phyloP scores from a whole-genome alignment of 768 basidiomycete genomes.

The Nidula microcarpa region DNA sequence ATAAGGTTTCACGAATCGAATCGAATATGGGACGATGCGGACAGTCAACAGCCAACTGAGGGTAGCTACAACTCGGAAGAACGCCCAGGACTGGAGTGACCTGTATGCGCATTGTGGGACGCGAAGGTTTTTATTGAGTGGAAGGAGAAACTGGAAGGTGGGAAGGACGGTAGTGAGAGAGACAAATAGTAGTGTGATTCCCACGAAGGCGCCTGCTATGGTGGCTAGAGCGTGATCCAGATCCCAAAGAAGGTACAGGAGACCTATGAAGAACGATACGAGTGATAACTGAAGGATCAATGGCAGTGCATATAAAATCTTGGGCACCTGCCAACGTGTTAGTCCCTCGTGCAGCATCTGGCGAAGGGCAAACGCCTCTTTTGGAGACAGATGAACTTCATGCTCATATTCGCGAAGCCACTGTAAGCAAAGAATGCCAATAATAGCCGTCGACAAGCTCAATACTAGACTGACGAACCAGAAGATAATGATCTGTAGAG shows the following conservation, averaged over 20 bases:
- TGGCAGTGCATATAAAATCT: conserved; percentile 15
- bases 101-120: conserved; percentile 9
- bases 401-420: conserved; percentile 18
- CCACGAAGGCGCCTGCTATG: conserved; percentile 1
- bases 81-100: conserved; percentile 9
- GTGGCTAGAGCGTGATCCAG: conserved; percentile 13
- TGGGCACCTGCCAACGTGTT: conserved; percentile 14
- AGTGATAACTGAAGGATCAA: conserved; percentile 18
- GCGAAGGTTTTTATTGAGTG: neutral
- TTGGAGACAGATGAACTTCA: conserved; percentile 6
- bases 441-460: conserved; percentile 13
- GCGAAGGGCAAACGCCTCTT: conserved; percentile 10
- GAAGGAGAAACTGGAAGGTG: conserved; percentile 3
- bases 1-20: neutral
- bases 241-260: conserved; percentile 16
- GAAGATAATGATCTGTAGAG: conserved; percentile 10
- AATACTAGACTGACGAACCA: conserved; percentile 17
- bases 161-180: conserved; percentile 3
- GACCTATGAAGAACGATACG: conserved; percentile 18
- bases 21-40: neutral
- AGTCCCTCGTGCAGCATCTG: conserved; percentile 17
- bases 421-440: conserved; percentile 17
- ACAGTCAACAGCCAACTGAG: neutral
- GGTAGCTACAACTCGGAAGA: neutral
- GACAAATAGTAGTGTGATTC: neutral